Conservation (phyloP, 257 asterid species). For the Lithospermum erythrorhizon region DNA sequence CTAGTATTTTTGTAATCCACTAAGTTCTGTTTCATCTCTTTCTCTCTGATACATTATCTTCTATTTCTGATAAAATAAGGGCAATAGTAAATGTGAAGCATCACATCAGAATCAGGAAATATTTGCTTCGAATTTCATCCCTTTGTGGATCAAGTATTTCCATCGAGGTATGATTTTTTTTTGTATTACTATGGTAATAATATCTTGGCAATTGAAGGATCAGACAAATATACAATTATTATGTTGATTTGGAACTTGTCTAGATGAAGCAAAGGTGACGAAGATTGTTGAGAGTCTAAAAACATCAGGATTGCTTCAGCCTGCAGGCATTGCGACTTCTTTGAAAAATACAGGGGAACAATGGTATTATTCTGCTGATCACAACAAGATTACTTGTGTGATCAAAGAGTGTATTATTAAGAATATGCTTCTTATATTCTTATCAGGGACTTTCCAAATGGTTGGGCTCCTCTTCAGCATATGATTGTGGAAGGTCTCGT, state of each 20-base stretch:
- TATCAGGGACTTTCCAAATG: slow-evolving; percentile 88
- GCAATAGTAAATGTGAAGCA: slow-evolving; percentile 41
- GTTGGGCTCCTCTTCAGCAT: slow-evolving; percentile 97
- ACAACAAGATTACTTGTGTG: neutral
- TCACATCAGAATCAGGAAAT: slow-evolving; percentile 47
- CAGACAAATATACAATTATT: neutral
- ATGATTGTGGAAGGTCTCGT: slow-evolving; percentile 75
- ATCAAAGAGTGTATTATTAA: neutral
- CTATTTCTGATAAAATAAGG: slow-evolving; percentile 20
- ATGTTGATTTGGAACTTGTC: slow-evolving; percentile 6
- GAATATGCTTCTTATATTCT: neutral
- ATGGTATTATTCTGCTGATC: slow-evolving; percentile 32
- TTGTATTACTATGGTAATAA: neutral
- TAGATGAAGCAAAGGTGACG: slow-evolving; percentile 41
- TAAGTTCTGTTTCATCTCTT: neutral
- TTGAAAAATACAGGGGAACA: slow-evolving; percentile 74
- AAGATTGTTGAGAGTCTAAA: slow-evolving; percentile 46
- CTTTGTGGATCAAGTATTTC: slow-evolving; percentile 61
- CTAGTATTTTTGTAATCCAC: too few species aligned
- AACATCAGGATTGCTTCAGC: slow-evolving; percentile 45
- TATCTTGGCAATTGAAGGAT: too few species aligned
- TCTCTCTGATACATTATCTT: neutral
- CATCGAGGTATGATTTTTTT: slow-evolving; percentile 39
- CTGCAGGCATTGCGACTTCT: slow-evolving; percentile 82
- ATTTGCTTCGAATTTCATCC: slow-evolving; percentile 74